Evolutionary conservation across 1,284 basidiomycete genomes (phyloP).

Genomic region (Afroboletus lepidellus): DNA sequence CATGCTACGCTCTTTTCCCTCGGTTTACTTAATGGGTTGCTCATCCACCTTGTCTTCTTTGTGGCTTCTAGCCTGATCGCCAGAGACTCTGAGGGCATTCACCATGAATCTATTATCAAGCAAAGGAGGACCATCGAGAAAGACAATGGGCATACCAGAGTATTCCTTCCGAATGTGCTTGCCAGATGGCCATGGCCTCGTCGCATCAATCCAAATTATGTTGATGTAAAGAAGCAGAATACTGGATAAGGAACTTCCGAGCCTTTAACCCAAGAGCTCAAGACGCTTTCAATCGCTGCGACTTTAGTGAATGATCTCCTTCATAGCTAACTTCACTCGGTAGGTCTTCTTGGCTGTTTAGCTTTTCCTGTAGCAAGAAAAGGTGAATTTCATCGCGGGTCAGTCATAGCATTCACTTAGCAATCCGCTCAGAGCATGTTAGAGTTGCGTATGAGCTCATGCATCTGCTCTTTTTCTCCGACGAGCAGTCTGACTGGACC

Average conservation of each 20-base stretch:
- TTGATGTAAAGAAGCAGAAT: conserved; percentile 2
- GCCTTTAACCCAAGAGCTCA: conserved; percentile 19
- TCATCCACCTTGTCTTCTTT: not conserved
- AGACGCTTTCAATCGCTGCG: conserved; percentile 13
- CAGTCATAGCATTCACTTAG: not conserved
- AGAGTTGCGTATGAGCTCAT: not conserved
- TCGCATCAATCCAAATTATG: not conserved
- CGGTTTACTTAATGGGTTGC: not conserved
- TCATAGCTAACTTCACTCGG: not conserved
- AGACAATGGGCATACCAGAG: not conserved
- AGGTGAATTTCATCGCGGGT: not conserved
- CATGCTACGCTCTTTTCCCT: not conserved
- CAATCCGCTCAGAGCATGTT: not conserved
- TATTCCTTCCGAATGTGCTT: conserved; percentile 21
- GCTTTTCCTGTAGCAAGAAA: not conserved
- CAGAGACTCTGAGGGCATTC: not conserved
- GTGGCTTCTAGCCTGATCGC: not conserved
- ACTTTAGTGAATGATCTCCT: not conserved
- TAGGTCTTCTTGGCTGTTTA: not conserved
- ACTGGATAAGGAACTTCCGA: conserved; percentile 13
- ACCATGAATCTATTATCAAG: not conserved
- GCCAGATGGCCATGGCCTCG: conserved; percentile 21
- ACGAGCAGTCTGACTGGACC: conserved; percentile 41
- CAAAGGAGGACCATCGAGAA: not conserved
- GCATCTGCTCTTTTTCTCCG: conserved; percentile 39